These are phyloP conservation scores for Nicotiana obtusifolia DNA, from an alignment of 257 asterid species.

Conservation along the genomic window DNA sequence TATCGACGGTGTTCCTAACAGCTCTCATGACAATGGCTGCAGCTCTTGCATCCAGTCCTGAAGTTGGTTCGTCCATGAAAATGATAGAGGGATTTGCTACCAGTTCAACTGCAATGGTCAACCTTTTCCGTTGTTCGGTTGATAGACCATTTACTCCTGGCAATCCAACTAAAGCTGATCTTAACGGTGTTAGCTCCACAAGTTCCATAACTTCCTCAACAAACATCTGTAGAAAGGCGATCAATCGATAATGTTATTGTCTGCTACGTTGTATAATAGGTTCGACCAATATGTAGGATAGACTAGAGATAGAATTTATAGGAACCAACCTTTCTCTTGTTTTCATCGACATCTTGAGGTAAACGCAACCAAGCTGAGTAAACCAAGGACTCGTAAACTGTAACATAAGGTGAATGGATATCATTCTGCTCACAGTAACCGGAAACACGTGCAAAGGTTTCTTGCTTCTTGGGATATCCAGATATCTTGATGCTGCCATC, in stretches of 20 bases:
- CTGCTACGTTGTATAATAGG: neutral
- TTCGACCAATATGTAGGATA: neutral
- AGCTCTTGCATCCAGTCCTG: slow-evolving; percentile 71
- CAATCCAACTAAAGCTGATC: slow-evolving; percentile 52
- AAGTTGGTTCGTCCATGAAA: slow-evolving; percentile 73
- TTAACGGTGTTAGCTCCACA: slow-evolving; percentile 45
- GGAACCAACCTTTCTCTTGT: slow-evolving; percentile 43
- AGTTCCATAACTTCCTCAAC: slow-evolving; percentile 58
- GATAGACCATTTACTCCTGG: slow-evolving; percentile 63
- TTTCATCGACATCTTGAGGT: slow-evolving; percentile 32
- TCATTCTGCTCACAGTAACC: slow-evolving; percentile 73
- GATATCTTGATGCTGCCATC: slow-evolving; percentile 52
- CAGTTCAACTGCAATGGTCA: slow-evolving; percentile 61
- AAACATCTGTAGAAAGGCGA: slow-evolving; percentile 33
- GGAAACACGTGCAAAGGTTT: slow-evolving; percentile 60
- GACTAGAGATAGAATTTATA: neutral
- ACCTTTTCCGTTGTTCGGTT: slow-evolving; percentile 66
- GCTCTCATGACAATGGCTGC: slow-evolving; percentile 69
- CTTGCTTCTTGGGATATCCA: slow-evolving; percentile 57
- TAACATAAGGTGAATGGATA: slow-evolving; percentile 61
- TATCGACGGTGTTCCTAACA: slow-evolving; percentile 57
- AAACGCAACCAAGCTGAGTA: slow-evolving; percentile 66
- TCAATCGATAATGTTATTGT: neutral
- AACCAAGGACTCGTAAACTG: slow-evolving; percentile 50
- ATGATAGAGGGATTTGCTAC: slow-evolving; percentile 67